A percentile compares a stretch with the other conserved stretches of the same genome.
Evolutionary conservation across 768 basidiomycete species (phyloP).

Genomic region (Cubamyces lactineus): DNA sequence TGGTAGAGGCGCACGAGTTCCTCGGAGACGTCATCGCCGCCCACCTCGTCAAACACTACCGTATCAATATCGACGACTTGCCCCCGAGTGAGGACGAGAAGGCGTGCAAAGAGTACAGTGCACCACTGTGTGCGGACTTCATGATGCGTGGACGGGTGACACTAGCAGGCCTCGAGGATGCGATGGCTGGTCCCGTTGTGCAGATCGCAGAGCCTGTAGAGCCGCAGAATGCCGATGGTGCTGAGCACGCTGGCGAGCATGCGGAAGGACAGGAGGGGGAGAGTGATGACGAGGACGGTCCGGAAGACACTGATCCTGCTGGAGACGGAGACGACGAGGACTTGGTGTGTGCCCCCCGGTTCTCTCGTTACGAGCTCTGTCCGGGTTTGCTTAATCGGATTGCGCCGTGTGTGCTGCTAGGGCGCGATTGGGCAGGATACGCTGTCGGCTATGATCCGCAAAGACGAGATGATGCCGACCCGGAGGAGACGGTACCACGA

Average conservation of each 20-base stretch:
- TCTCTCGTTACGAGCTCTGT: conserved; percentile 7
- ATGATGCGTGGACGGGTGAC: conserved; percentile 10
- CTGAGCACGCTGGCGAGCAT: conserved; percentile 4
- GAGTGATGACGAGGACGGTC: conserved; percentile 6
- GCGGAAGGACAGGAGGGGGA: conserved; percentile 10
- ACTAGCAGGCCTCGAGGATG: conserved; percentile 3
- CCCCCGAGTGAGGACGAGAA: conserved; percentile 55
- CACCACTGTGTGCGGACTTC: conserved; percentile 60
- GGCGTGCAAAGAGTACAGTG: conserved; percentile 48
- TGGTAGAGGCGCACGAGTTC: conserved; percentile 51
- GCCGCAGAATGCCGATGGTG: conserved; percentile 5
- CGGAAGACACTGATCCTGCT: neutral
- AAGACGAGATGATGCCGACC: conserved; percentile 65
- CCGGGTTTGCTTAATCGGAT: neutral
- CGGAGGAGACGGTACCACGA: conserved; percentile 61
- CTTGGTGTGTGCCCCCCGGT: conserved; percentile 21
- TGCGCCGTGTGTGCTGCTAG: conserved; percentile 37
- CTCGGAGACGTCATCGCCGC: conserved; percentile 48
- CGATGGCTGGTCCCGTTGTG: conserved; percentile 9
- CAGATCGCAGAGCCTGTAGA: neutral
- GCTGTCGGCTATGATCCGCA: conserved; percentile 70
- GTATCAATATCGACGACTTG: conserved; percentile 56
- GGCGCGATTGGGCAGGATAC: conserved; percentile 76
- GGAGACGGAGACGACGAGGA: conserved; percentile 16
- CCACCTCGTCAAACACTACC: conserved; percentile 53